Evolutionary conservation across 352 stramenopile genomes (phyloP), one percentile per base, ranked within the genome.

Genomic region (Pelagophyceae sp.): DNA sequence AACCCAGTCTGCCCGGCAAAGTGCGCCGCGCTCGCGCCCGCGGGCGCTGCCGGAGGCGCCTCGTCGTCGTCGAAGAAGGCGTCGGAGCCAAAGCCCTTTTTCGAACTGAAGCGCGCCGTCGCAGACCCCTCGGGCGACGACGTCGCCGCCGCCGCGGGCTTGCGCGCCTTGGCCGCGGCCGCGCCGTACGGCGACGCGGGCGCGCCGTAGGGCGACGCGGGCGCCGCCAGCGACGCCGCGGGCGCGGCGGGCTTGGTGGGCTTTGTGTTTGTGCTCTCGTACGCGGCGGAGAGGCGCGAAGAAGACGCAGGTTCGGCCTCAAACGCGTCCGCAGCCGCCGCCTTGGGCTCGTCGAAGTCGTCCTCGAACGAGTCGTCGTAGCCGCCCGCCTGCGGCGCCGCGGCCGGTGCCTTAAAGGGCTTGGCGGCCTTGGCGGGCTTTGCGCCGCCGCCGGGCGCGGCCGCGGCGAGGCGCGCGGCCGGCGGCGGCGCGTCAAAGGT

Each of bases 51-150:
- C 58, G 58, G 23, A 17, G 58, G 17, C 5, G 5, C 63, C 29
- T 29, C 63, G 35, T 51, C 35, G 35, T 74, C 67, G 35, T 58
- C 67, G 67, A 74, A 74, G 67, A 74, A 74, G 33, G 67, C 33
- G 38, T 74, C 67, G 35, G 35, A 58, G 1, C 67, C 67, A 31
- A 74, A 58, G 67, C 67, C 67, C 35, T 58, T 74, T 1, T 33
- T 51, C 35, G 35, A 11, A 23, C 35, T 37, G 38, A 74, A 74
- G 0, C 33, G 2, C 17, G 67, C 38, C 67, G 67, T 32, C 35
- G 38, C 25, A 17, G 67, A 11, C 17, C 35, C 38, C 35, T 33
- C 38, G 35, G 67, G 33, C 45, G 45, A 54, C 67, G 5, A 15
- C 19, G 64, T 11, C 6, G 64, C 64, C 35, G 3, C 15, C 19